Evolutionary conservation across 2,329 filamentous ascomycete genomes (phyloP).

Genomic region (Coniella lustricola): DNA sequence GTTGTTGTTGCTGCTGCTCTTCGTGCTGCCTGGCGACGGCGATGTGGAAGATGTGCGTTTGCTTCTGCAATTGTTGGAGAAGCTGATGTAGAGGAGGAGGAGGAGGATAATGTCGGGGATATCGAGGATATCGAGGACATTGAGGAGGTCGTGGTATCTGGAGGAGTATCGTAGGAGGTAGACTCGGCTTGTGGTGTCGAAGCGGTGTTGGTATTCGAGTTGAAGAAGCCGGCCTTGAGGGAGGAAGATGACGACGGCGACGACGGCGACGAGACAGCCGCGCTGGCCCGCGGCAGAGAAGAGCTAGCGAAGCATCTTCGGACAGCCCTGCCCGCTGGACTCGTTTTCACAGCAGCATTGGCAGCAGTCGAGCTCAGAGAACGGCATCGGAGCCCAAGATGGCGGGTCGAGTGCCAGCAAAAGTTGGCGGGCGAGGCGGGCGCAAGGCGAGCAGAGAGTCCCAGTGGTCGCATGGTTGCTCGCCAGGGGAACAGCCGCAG

Average conservation of each 20-base stretch:
- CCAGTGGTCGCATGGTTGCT: constrained; percentile 14
- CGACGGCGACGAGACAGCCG: constrained; percentile 3
- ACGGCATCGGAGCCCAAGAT: constrained; percentile 4
- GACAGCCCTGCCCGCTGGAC: constrained; percentile 1
- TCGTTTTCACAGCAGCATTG: too few relatives aligned
- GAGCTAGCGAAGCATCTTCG: constrained; percentile 19
- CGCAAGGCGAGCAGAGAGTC: constrained; percentile 5
- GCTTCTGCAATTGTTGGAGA: not conserved
- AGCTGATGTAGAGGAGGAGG: not conserved
- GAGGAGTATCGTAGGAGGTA: too few relatives aligned
- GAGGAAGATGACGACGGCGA: constrained; percentile 10
- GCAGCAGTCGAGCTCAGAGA: not conserved
- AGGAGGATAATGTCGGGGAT: not conserved
- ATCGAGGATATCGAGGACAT: constrained; percentile 12
- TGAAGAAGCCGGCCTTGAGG: constrained; percentile 27
- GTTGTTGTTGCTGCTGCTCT: constrained; percentile 10
- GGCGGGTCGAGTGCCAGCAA: constrained; percentile 23
- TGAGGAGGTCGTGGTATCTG: too few relatives aligned
- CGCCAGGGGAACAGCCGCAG: not conserved
- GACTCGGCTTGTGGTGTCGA: too few relatives aligned
- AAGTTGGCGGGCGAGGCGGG: constrained; percentile 13
- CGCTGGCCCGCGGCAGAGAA: constrained; percentile 15
- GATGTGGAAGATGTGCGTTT: constrained; percentile 19
- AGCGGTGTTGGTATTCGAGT: constrained; percentile 22
- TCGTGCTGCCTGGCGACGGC: constrained; percentile 23